A percentile compares a stretch with the other conserved stretches of the same genome.
Conservation (phyloP, 2,329 filamentous ascomycete genomes). For the Magnaporthiopsis rhizophila region DNA sequence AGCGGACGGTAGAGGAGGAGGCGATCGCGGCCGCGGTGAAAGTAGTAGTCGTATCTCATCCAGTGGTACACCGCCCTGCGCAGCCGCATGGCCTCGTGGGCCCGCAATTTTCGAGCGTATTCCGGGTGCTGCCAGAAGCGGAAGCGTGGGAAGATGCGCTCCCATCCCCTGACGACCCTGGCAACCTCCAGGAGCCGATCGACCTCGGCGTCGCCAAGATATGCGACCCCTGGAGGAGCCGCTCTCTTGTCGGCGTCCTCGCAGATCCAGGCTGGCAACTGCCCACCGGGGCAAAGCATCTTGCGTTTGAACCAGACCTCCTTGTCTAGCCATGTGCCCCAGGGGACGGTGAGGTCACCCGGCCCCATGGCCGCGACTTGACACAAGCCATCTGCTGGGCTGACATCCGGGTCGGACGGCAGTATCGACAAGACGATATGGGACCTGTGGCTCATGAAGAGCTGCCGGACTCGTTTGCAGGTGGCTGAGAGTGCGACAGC, state of each 20-base stretch:
- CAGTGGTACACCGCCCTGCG: constrained; percentile 43
- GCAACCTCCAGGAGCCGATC: constrained; percentile 22
- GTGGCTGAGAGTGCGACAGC: constrained; percentile 30
- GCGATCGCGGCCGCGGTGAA: constrained; percentile 31
- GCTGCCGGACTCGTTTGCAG: constrained; percentile 28
- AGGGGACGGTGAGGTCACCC: constrained; percentile 24
- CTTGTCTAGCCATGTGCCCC: constrained; percentile 29
- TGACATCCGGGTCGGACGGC: constrained; percentile 26
- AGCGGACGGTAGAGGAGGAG: constrained; percentile 16
- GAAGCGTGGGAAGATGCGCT: constrained; percentile 26
- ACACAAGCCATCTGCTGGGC: constrained; percentile 37
- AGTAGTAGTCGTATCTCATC: constrained; percentile 47
- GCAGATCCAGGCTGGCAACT: not conserved
- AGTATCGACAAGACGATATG: constrained; percentile 35
- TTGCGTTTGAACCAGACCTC: constrained; percentile 28
- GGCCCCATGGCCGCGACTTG: constrained; percentile 35
- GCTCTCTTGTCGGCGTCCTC: constrained; percentile 4
- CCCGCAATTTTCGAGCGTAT: constrained; percentile 32
- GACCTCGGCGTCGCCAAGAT: constrained; percentile 19
- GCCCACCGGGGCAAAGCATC: constrained; percentile 14
- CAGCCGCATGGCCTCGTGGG: constrained; percentile 36
- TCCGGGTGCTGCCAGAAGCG: constrained; percentile 34
- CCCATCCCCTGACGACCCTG: constrained; percentile 30
- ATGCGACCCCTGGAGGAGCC: constrained; percentile 7
- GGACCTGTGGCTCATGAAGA: constrained; percentile 33